Base-by-base conservation (phyloP, 768 basidiomycete species). In the Galerina sulciceps region DNA sequence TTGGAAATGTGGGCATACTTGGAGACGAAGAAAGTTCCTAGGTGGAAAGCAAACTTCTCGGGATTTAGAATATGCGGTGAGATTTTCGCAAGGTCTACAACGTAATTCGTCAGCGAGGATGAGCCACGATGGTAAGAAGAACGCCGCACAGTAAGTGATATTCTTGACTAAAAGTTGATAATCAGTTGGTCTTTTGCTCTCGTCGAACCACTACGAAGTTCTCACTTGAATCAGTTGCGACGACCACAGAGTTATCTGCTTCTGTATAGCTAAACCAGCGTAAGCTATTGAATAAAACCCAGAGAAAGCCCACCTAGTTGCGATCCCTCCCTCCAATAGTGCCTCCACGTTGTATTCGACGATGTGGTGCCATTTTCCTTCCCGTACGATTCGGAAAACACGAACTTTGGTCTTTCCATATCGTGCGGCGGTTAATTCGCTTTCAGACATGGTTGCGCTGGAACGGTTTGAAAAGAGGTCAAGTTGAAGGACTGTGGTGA, bases 321-420 rank as follows among this genome's bases (percentile, higher is more conserved):
- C 85, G 65, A 96, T 87, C 49, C 88, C 85, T 3, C 96, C 96
- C 71, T 97, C 94, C 10, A 98, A 74, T 53, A 96, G 77, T 2
- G 85, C 82, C 6, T 84, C 81, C 20, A 96, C 91, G 61, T 87
- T 89, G 75, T 96, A 96, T 72, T 96, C 94, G 26, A 89, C 91
- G 10, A 95, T 74, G 35, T 87, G 79, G 66, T 95, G 90, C 75
- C 83, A 81, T 9, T 77, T 75, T 4, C 77, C 84, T 48, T 86
- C 82, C 10, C 94, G 82, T 18, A 96, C 93, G 55, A 96, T 82
- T 31, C 96, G 86, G 62, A 93, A 84, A 42, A 99, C 90, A 20
- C 94, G 84, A 14, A 99, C 85, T 62, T 89, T 87, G 73, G 93
- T 89, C 76, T 98, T 98, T 10, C 95, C 95, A 66, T 95, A 93